Evolutionary conservation across 352 stramenopile genomes (phyloP).

Genomic region (Globisporangium yorkense): DNA sequence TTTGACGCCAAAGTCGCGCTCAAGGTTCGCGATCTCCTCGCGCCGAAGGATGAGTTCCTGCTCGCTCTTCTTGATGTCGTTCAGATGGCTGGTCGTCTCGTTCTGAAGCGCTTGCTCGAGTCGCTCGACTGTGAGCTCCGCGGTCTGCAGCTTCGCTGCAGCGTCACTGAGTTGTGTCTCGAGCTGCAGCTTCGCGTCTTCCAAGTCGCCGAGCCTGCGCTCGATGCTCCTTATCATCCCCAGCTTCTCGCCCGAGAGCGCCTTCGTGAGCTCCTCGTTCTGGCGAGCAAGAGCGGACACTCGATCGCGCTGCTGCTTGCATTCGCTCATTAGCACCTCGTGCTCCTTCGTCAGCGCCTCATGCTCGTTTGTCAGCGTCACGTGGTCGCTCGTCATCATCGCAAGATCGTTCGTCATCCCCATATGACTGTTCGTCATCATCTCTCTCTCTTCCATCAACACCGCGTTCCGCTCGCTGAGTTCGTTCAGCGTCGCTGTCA

Average conservation of each 20-base stretch:
- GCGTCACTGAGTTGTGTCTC: slow-evolving; percentile 1
- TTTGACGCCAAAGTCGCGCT: background rate
- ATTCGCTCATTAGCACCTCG: background rate
- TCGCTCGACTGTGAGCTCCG: background rate
- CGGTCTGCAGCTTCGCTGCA: background rate
- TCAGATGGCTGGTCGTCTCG: background rate
- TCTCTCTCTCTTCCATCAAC: background rate
- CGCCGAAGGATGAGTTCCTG: slow-evolving; percentile 1
- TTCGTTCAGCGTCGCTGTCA: background rate
- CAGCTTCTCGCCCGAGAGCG: slow-evolving; percentile 10
- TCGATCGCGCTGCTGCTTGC: background rate
- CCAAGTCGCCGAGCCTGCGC: slow-evolving; percentile 1
- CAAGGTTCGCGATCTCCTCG: background rate
- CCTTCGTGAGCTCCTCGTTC: slow-evolving; percentile 8
- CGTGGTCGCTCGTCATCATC: background rate
- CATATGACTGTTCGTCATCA: background rate
- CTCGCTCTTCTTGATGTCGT: background rate
- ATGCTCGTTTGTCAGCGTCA: background rate
- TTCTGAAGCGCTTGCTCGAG: slow-evolving; percentile 2
- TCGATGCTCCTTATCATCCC: slow-evolving; percentile 1
- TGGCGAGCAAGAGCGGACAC: background rate
- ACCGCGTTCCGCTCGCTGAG: background rate
- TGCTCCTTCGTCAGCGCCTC: background rate
- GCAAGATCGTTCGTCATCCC: background rate
- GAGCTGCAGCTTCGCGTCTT: background rate